These are phyloP conservation scores for Aspergillus brasiliensis DNA, from an alignment of 2,329 filamentous ascomycete species.

Conservation along the genomic window DNA sequence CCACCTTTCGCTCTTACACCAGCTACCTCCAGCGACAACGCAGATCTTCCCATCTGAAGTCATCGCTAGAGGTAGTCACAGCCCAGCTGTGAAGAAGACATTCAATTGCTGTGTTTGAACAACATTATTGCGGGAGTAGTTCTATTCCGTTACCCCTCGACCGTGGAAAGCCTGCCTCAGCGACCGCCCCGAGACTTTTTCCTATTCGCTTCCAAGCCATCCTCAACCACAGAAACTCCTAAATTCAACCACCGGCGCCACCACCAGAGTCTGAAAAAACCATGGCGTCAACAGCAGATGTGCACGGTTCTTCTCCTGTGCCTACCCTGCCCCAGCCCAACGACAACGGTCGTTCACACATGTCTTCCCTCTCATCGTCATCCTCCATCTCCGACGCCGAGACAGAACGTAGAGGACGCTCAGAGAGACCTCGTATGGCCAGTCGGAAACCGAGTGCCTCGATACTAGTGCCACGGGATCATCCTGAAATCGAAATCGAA, in stretches of 20 bases:
- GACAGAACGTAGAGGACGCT: conserved; percentile 46
- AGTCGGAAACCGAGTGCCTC: conserved; percentile 79
- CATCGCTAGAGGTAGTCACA: conserved; percentile 41
- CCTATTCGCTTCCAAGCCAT: conserved; percentile 14
- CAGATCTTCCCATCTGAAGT: conserved; percentile 40
- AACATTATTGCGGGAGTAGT: conserved; percentile 1
- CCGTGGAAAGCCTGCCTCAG: conserved; percentile 14
- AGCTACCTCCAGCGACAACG: conserved; percentile 42
- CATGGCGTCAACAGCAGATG: conserved; percentile 41
- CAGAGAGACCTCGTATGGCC: conserved; percentile 66
- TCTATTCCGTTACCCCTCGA: background rate
- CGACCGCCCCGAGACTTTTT: conserved; percentile 13
- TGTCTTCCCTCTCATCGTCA: conserved; percentile 47
- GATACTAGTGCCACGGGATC: conserved; percentile 78
- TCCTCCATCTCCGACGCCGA: conserved; percentile 53
- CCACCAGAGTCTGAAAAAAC: conserved; percentile 11
- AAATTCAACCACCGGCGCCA: conserved; percentile 18
- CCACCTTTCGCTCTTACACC: conserved; percentile 28
- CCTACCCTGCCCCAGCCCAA: conserved; percentile 43
- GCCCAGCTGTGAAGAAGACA: conserved; percentile 12
- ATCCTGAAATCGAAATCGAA: conserved; percentile 69
- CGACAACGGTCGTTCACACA: conserved; percentile 42
- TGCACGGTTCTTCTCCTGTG: conserved; percentile 42
- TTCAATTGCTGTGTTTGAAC: conserved; percentile 5
- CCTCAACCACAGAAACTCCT: conserved; percentile 15